A percentile compares a stretch with the other conserved stretches of the same genome.
These are phyloP conservation scores for Calonectria fujianensis DNA, from an alignment of 2,329 filamentous ascomycete species.

Conservation along the genomic window DNA sequence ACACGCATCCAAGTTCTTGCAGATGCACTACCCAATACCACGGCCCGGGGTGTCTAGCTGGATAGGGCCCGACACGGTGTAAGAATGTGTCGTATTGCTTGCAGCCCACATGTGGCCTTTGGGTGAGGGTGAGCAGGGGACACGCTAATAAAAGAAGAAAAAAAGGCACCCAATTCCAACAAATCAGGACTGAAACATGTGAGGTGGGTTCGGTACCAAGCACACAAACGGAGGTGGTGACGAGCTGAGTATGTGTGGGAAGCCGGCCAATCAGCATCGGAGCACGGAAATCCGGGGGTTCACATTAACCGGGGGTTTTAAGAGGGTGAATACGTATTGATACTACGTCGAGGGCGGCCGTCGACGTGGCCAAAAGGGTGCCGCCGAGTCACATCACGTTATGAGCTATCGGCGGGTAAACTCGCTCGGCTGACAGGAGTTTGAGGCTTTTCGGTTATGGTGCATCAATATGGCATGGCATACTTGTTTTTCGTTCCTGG, in stretches of 20 bases:
- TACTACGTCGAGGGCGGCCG: slow-evolving; percentile 29
- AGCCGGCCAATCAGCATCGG: slow-evolving; percentile 32
- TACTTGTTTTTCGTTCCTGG: background rate
- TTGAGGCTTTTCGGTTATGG: slow-evolving; percentile 18
- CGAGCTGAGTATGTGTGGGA: slow-evolving; percentile 30
- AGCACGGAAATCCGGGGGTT: slow-evolving; percentile 35
- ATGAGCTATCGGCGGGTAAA: slow-evolving; percentile 35
- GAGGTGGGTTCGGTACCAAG: slow-evolving; percentile 27
- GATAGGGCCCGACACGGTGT: slow-evolving; percentile 3
- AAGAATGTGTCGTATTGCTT: slow-evolving; percentile 20
- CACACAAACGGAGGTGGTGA: slow-evolving; percentile 29
- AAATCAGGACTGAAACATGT: slow-evolving; percentile 33
- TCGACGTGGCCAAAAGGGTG: slow-evolving; percentile 39
- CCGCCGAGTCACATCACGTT: slow-evolving; percentile 35
- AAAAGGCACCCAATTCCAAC: slow-evolving; percentile 22
- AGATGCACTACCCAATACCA: slow-evolving; percentile 22
- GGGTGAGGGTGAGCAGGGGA: background rate
- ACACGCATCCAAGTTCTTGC: slow-evolving; percentile 18
- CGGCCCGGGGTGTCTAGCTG: slow-evolving; percentile 12
- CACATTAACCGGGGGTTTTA: slow-evolving; percentile 34
- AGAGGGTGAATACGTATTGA: slow-evolving; percentile 24
- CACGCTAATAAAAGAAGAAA: slow-evolving; percentile 2
- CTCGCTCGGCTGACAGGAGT: slow-evolving; percentile 33
- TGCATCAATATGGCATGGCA: slow-evolving; percentile 4
- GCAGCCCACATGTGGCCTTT: slow-evolving; percentile 15